These are phyloP conservation scores for Trypanosoma avium DNA, from an alignment of 208 protist genomes.

Conservation along the genomic window DNA sequence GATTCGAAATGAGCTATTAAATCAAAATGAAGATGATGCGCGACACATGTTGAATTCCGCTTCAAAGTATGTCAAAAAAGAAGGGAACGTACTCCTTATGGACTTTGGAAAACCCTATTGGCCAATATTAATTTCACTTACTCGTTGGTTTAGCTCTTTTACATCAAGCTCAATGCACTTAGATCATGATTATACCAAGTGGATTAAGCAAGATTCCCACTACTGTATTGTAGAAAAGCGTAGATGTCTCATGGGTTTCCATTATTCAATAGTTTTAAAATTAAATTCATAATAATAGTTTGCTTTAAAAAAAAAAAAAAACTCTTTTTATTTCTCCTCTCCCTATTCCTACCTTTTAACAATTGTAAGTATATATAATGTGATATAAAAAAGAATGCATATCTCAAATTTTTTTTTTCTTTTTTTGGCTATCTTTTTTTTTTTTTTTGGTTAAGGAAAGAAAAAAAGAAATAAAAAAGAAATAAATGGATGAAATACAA, in stretches of 20 bases:
- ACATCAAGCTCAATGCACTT: slow-evolving; percentile 74
- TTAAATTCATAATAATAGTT: slow-evolving; percentile 11
- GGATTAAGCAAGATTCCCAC: slow-evolving; percentile 63
- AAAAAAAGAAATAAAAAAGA: background rate
- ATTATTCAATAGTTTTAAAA: slow-evolving; percentile 59
- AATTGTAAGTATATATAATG: too few species aligned
- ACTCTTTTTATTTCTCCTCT: too few species aligned
- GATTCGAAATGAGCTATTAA: slow-evolving; percentile 79
- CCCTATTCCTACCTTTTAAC: too few species aligned
- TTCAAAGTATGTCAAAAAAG: slow-evolving; percentile 43
- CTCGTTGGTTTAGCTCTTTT: slow-evolving; percentile 53
- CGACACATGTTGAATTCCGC: slow-evolving; percentile 60
- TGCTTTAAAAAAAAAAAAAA: slow-evolving; percentile 9
- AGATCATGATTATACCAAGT: slow-evolving; percentile 74
- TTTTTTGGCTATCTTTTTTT: slow-evolving; percentile 6
- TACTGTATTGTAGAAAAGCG: slow-evolving; percentile 64
- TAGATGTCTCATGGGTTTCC: slow-evolving; percentile 61
- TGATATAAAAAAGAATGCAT: too few species aligned
- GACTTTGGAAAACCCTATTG: slow-evolving; percentile 69
- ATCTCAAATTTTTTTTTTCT: too few species aligned
- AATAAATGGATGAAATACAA: slow-evolving; percentile 25
- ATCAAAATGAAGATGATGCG: slow-evolving; percentile 37
- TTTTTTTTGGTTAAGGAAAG: slow-evolving; percentile 1
- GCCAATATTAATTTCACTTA: slow-evolving; percentile 28
- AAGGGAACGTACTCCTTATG: slow-evolving; percentile 73